Evolutionary conservation across 176 grass and related monocot genomes (phyloP).

Genomic region (Phoenix roebelenii): DNA sequence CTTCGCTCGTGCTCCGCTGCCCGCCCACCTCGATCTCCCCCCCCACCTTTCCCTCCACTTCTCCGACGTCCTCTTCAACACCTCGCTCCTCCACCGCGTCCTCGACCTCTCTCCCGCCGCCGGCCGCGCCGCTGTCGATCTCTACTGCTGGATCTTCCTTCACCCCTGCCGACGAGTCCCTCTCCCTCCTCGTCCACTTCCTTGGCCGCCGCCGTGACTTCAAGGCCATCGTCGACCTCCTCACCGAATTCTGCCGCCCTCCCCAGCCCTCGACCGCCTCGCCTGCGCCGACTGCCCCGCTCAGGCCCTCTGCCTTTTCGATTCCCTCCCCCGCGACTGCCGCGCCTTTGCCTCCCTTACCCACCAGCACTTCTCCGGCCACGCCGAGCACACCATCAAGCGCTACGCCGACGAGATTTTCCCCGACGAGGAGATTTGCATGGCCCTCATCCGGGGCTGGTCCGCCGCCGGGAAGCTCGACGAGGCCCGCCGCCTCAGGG

Average conservation of each 20-base stretch:
- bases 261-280: conserved; percentile 41
- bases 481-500: conserved; percentile 55
- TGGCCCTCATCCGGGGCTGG: conserved; percentile 60
- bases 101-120: conserved; percentile 56
- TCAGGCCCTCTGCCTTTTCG: conserved; percentile 66
- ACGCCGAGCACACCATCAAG: conserved; percentile 50
- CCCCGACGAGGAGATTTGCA: conserved; percentile 74
- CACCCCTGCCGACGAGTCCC: too few relatives aligned
- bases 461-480: conserved; percentile 75
- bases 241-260: conserved; percentile 48
- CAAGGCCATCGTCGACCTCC: conserved; percentile 33
- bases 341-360: not conserved
- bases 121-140: conserved; percentile 41
- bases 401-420: conserved; percentile 64
- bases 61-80: conserved; percentile 74
- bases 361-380: too few relatives aligned
- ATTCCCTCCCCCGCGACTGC: conserved; percentile 29
- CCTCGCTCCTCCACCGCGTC: conserved; percentile 47
- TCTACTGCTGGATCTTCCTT: conserved; percentile 70
- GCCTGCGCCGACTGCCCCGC: conserved; percentile 40
- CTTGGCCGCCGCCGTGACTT: conserved; percentile 29
- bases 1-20: conserved; percentile 15
- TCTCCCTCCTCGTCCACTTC: too few relatives aligned
- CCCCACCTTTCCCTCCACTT: conserved; percentile 73
- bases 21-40: conserved; percentile 32